Conservation (phyloP, 768 basidiomycete genomes). For the Hygrophoropsis aurantiaca region DNA sequence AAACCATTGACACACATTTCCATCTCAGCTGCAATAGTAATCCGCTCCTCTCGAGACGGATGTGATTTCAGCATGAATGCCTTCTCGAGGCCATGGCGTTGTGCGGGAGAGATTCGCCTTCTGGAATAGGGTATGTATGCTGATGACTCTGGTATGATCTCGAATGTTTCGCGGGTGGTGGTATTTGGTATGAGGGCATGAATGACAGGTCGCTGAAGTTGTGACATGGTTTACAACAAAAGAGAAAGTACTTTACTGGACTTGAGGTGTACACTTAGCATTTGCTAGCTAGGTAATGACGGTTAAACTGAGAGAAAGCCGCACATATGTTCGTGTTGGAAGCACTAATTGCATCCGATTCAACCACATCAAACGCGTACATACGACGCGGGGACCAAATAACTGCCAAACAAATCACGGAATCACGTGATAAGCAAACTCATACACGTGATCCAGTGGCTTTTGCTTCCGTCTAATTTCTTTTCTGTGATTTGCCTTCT, state of each 20-base stretch:
- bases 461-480: too few species aligned
- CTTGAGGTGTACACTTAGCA: slow-evolving; percentile 9
- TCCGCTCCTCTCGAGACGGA: slow-evolving; percentile 43
- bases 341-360: slow-evolving; percentile 8
- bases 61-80: slow-evolving; percentile 37
- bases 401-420: slow-evolving; percentile 15
- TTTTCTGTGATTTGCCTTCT: too few species aligned
- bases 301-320: neutral
- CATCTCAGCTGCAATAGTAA: slow-evolving; percentile 36
- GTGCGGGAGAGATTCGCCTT: slow-evolving; percentile 31
- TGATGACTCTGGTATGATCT: neutral
- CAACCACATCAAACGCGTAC: slow-evolving; percentile 5
- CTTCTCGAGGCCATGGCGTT: slow-evolving; percentile 33
- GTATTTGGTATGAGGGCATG: slow-evolving; percentile 3
- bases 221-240: slow-evolving; percentile 12
- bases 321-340: slow-evolving; percentile 12
- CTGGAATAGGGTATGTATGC: slow-evolving; percentile 26
- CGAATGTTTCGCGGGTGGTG: neutral
- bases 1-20: slow-evolving; percentile 30
- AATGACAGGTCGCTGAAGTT: slow-evolving; percentile 1
- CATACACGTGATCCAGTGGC: slow-evolving; percentile 18
- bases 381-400: slow-evolving; percentile 17
- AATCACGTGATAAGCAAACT: slow-evolving; percentile 20
- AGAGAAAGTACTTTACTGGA: neutral
- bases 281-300: slow-evolving; percentile 9